Conservation (phyloP, 2,329 filamentous ascomycete genomes). For the Microsporum audouinii region DNA sequence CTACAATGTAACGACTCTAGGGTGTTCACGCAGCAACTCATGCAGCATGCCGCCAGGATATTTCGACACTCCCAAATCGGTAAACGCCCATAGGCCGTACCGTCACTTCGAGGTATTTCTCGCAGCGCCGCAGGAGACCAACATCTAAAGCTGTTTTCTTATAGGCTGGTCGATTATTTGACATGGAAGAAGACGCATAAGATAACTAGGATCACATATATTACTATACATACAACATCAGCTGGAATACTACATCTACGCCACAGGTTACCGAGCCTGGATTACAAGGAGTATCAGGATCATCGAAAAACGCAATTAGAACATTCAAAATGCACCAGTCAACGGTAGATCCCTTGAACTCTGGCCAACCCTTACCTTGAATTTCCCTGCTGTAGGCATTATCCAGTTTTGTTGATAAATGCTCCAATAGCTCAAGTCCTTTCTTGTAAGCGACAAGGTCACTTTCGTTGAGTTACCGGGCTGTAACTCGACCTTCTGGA, state of each 20-base stretch:
- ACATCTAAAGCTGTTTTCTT: not conserved
- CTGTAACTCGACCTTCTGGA: constrained; percentile 40
- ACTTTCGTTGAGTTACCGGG: constrained; percentile 33
- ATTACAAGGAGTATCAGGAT: not conserved
- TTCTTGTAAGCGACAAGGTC: constrained; percentile 35
- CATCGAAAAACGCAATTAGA: not conserved
- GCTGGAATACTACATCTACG: not conserved
- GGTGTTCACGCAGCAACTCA: not conserved
- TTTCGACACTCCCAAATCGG: not conserved
- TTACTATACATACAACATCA: not conserved
- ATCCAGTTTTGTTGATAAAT: constrained; percentile 26
- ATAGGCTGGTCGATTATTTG: not conserved
- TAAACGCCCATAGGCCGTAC: not conserved
- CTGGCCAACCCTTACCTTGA: constrained; percentile 18
- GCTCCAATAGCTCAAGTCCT: constrained; percentile 31
- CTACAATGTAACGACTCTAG: not conserved
- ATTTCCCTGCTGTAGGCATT: constrained; percentile 18
- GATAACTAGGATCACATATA: not conserved
- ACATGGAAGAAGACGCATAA: not conserved
- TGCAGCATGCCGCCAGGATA: not conserved
- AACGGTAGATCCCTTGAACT: constrained; percentile 21
- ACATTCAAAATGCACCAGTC: constrained; percentile 11
- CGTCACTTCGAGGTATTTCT: not conserved
- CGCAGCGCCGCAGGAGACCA: not conserved
- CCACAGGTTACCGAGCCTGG: not conserved